These are phyloP conservation scores for Paramecium pentaurelia DNA, from an alignment of 73 alveolate genomes.

Conservation along the genomic window DNA sequence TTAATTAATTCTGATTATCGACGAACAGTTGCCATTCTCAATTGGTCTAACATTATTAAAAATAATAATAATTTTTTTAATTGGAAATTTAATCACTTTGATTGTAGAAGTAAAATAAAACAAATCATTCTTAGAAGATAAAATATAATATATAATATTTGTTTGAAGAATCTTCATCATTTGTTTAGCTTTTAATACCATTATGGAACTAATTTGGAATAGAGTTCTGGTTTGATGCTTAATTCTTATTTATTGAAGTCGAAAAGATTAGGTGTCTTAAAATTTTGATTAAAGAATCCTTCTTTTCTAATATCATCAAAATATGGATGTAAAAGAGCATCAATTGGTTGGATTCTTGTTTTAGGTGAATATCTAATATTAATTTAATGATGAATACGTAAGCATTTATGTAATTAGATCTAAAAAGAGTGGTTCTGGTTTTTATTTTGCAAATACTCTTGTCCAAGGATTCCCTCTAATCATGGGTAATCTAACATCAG, in stretches of 20 bases:
- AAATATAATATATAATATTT: not conserved
- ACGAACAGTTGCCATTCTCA: conserved; percentile 35
- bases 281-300: conserved; percentile 52
- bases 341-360: conserved; percentile 75
- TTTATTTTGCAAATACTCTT: conserved; percentile 35
- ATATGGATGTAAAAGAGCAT: conserved; percentile 88
- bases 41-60: conserved; percentile 5
- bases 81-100: not conserved
- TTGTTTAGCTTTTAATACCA: conserved; percentile 1
- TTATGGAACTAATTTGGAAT: not conserved
- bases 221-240: not conserved
- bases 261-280: conserved; percentile 69
- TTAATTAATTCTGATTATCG: not conserved
- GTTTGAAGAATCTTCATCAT: not conserved
- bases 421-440: conserved; percentile 45
- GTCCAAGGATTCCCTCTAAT: conserved; percentile 60
- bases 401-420: conserved; percentile 61
- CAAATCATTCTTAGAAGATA: not conserved
- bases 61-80: not conserved
- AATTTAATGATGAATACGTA: not conserved
- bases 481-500: conserved; percentile 79
- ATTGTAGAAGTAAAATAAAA: not conserved
- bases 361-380: conserved; percentile 71
- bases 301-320: conserved; percentile 87
- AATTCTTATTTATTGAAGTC: conserved; percentile 78